Conservation (phyloP, 805 yeast genomes). For the Hanseniaspora taiwanica region DNA sequence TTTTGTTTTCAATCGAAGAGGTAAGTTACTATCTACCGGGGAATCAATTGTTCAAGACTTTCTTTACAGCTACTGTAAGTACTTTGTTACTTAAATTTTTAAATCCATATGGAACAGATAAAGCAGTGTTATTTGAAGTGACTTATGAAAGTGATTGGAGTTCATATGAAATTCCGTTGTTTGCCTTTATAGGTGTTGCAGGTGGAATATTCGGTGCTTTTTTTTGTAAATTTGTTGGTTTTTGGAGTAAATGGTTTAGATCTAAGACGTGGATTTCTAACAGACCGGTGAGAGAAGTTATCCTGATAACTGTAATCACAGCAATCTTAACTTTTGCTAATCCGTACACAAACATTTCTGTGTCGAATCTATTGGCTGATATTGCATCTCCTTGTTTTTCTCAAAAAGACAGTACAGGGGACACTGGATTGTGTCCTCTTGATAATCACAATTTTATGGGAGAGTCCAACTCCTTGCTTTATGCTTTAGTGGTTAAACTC, state of each 20-base stretch:
- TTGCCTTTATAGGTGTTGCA: conserved; percentile 33
- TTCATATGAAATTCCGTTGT: conserved; percentile 33
- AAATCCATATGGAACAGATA: conserved; percentile 48
- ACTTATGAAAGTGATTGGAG: conserved; percentile 39
- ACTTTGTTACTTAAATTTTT: conserved; percentile 38
- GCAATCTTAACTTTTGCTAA: conserved; percentile 35
- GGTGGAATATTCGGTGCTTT: conserved; percentile 44
- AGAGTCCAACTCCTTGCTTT: conserved; percentile 23
- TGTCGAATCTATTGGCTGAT: conserved; percentile 35
- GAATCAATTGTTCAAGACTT: conserved; percentile 38
- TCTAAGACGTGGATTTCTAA: conserved; percentile 20
- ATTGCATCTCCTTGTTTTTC: conserved; percentile 36
- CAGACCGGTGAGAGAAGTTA: conserved; percentile 33
- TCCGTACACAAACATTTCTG: conserved; percentile 35
- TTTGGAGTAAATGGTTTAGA: conserved; percentile 30
- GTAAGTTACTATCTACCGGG: conserved; percentile 43
- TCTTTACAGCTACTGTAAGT: conserved; percentile 42
- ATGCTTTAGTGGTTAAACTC: conserved; percentile 33
- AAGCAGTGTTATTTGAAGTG: conserved; percentile 41
- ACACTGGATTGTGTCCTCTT: conserved; percentile 17
- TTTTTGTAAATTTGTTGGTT: conserved; percentile 32
- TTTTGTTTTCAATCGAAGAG: conserved; percentile 42
- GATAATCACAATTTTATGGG: conserved; percentile 17
- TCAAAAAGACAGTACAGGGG: conserved; percentile 9
- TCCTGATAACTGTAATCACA: conserved; percentile 31